Percentiles rank a stretch among this genome's conserved stretches.
Evolutionary conservation across 305 asterid species (phyloP).

Genomic region (Euphrasia arctica): DNA sequence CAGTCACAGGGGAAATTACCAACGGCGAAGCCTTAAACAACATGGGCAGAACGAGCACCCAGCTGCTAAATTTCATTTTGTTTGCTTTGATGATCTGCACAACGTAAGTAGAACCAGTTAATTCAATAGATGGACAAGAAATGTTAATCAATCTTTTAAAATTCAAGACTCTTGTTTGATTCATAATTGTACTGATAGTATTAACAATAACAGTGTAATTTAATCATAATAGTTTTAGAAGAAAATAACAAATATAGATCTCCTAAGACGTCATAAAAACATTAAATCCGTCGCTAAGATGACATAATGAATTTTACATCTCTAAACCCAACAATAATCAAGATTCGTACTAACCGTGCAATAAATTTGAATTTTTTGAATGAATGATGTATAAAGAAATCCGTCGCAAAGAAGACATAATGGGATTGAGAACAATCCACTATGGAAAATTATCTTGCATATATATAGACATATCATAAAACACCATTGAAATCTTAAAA

Average conservation of each 20-base stretch:
- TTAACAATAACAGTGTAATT: too few relatives aligned
- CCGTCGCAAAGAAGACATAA: neutral
- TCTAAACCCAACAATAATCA: neutral
- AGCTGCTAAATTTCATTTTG: too few relatives aligned
- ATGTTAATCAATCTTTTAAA: neutral
- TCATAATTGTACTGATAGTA: too few relatives aligned
- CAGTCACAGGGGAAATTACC: too few relatives aligned
- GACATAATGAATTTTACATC: neutral
- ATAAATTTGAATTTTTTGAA: neutral
- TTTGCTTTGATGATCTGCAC: neutral
- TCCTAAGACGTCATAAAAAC: too few relatives aligned
- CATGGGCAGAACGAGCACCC: too few relatives aligned
- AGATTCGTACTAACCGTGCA: neutral
- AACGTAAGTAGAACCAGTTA: too few relatives aligned
- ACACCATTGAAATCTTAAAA: neutral
- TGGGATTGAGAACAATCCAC: neutral
- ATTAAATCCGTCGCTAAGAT: too few relatives aligned
- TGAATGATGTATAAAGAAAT: neutral
- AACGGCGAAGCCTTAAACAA: too few relatives aligned
- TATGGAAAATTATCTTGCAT: neutral
- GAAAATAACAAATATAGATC: too few relatives aligned
- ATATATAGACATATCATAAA: neutral
- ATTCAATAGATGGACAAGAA: neutral
- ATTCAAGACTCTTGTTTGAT: too few relatives aligned
- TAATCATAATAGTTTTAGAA: too few relatives aligned